A percentile compares a stretch with the other conserved stretches of the same genome.
Evolutionary conservation across 371 early-diverging fungal species (phyloP).

Genomic region (Mortierella sp.): DNA sequence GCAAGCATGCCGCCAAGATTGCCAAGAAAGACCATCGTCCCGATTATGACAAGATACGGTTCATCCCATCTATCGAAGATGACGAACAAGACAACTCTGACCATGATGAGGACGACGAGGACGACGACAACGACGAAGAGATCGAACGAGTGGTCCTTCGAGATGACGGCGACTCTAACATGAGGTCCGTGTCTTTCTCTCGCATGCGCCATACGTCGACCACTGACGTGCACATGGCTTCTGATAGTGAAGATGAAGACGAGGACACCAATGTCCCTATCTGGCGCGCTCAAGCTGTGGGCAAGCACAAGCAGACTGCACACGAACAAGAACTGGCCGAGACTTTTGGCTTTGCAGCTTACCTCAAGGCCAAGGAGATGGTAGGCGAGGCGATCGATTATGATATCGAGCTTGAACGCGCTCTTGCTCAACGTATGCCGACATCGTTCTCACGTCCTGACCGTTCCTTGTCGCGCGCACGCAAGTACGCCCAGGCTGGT

Average conservation of each 20-base stretch:
- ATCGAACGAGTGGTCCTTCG: constrained; percentile 44
- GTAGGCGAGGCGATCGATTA: constrained; percentile 40
- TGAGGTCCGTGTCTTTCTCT: constrained; percentile 1
- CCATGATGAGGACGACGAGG: constrained; percentile 17
- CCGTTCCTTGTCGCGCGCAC: constrained; percentile 31
- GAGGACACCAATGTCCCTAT: constrained; percentile 17
- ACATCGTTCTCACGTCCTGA: constrained; percentile 43
- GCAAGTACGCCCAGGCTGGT: constrained; percentile 18
- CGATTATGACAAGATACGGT: no score
- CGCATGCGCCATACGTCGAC: background rate
- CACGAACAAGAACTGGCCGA: constrained; percentile 51
- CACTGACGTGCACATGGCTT: constrained; percentile 25
- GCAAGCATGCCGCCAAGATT: constrained; percentile 15
- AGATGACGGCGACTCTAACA: constrained; percentile 12
- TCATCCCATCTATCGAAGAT: background rate
- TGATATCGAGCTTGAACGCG: constrained; percentile 43
- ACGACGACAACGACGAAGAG: constrained; percentile 32
- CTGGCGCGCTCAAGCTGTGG: constrained; percentile 30
- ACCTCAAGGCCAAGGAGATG: constrained; percentile 45
- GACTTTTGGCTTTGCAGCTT: constrained; percentile 48
- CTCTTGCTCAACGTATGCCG: constrained; percentile 43
- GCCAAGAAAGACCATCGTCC: constrained; percentile 5
- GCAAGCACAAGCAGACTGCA: constrained; percentile 41
- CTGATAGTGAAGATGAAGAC: constrained; percentile 36
- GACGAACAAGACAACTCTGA: constrained; percentile 1